These are phyloP conservation scores for Catharanthus roseus DNA, from an alignment of 257 asterid genomes.

Conservation along the genomic window DNA sequence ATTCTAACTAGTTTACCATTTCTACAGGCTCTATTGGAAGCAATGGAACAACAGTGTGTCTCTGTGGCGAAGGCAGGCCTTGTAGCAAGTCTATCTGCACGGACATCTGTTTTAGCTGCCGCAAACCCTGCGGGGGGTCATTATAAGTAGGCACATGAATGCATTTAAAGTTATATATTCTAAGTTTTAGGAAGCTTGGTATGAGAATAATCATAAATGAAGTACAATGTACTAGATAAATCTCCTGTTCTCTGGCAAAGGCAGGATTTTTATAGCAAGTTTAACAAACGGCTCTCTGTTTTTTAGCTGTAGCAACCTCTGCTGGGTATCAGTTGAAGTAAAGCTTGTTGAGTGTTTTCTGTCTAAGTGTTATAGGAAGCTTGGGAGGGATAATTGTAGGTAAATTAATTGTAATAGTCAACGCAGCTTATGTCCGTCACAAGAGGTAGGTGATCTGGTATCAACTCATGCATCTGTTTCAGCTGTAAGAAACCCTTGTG, in stretches of 20 bases:
- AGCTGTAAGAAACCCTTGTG: constrained; percentile 92
- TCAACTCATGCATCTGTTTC: constrained; percentile 88
- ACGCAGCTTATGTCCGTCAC: neutral
- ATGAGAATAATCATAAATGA: neutral
- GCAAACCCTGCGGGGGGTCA: constrained; percentile 99
- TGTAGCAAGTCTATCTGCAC: constrained; percentile 95
- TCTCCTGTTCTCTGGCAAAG: constrained; percentile 69
- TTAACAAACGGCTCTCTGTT: constrained; percentile 85
- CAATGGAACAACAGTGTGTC: constrained; percentile 99
- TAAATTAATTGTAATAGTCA: neutral
- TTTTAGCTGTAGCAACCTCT: constrained; percentile 96
- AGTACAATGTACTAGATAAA: neutral
- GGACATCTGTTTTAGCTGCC: constrained; percentile 96
- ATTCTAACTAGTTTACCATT: constrained; percentile 25
- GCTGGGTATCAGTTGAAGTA: constrained; percentile 36
- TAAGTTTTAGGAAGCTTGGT: neutral
- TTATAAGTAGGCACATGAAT: constrained; percentile 49
- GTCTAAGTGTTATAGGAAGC: neutral
- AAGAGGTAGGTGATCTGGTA: constrained; percentile 84
- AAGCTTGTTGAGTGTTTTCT: neutral
- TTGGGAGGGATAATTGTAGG: neutral
- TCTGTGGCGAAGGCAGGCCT: constrained; percentile 99
- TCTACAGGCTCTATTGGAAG: constrained; percentile 83
- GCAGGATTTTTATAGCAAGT: constrained; percentile 98
- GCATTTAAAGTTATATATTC: neutral